Percentiles rank a stretch among this genome's conserved stretches.
phyloP scores from a whole-genome alignment of 2,329 filamentous ascomycete genomes.

The Elsinoe perseae region DNA sequence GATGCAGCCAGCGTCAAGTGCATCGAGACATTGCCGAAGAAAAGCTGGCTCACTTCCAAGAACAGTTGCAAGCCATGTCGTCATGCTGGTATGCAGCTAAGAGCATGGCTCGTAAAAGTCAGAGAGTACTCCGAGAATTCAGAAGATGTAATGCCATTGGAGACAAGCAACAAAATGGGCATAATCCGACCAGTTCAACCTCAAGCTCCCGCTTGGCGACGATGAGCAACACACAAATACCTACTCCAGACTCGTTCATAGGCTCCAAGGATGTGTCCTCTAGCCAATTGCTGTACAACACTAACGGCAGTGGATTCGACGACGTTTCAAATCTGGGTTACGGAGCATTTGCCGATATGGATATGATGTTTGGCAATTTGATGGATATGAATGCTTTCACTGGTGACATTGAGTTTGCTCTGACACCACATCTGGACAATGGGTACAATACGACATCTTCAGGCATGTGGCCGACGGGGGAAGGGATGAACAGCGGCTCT shows the following conservation, averaged over 20 bases:
- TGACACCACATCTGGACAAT: constrained; percentile 8
- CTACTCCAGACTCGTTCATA: constrained; percentile 6
- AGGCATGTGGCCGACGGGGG: neutral
- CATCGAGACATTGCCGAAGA: constrained; percentile 17
- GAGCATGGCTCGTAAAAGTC: constrained; percentile 16
- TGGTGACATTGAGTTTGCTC: constrained; percentile 15
- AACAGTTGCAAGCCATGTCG: constrained; percentile 16
- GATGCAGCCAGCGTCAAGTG: constrained; percentile 25
- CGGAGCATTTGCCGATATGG: constrained; percentile 18
- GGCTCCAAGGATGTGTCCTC: neutral
- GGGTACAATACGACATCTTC: neutral
- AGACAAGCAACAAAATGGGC: neutral
- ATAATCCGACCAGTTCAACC: neutral
- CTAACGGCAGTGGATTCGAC: constrained; percentile 1
- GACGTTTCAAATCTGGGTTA: constrained; percentile 10
- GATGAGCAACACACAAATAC: neutral
- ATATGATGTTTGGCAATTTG: constrained; percentile 19
- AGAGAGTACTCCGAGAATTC: constrained; percentile 18
- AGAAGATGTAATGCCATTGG: constrained; percentile 12
- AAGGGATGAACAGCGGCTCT: neutral
- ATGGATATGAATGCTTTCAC: constrained; percentile 19
- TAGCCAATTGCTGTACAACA: neutral
- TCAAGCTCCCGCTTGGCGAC: neutral
- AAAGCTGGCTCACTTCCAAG: constrained; percentile 17
- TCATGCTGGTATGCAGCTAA: constrained; percentile 16